Percentiles rank a stretch among this genome's conserved stretches.
phyloP scores from a whole-genome alignment of 1,284 basidiomycete species.

The Phellopilus nigrolimitatus region DNA sequence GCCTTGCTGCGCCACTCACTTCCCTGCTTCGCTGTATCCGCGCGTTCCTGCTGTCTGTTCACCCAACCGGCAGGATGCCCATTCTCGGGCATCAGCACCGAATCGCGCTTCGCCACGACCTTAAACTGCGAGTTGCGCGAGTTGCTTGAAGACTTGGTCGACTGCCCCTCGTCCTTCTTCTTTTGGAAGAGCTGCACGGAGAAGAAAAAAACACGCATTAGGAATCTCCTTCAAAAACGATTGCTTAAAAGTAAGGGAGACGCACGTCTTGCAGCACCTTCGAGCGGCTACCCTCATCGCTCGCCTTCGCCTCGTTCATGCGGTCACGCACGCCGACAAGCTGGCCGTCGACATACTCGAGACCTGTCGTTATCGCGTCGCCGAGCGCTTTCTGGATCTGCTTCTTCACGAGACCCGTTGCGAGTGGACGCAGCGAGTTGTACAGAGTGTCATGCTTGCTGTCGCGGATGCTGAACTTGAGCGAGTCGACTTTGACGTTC shows the following conservation, averaged over 20 bases:
- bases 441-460: conserved; percentile 90
- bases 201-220: no score
- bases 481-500: conserved; percentile 74
- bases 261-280: conserved; percentile 67
- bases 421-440: conserved; percentile 75
- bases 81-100: conserved; percentile 51
- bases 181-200: conserved; percentile 14
- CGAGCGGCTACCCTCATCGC: conserved; percentile 45
- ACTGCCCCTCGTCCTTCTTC: conserved; percentile 20
- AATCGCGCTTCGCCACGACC: conserved; percentile 63
- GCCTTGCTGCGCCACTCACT: conserved; percentile 68
- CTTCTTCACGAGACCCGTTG: conserved; percentile 82
- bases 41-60: conserved; percentile 58
- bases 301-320: conserved; percentile 64
- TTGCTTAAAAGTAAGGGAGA: neutral
- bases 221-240: neutral
- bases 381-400: conserved; percentile 84
- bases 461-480: conserved; percentile 90
- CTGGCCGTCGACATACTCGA: conserved; percentile 86
- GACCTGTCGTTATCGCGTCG: conserved; percentile 70
- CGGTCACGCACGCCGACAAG: conserved; percentile 75
- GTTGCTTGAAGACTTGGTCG: neutral
- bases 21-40: conserved; percentile 44
- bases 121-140: conserved; percentile 51
- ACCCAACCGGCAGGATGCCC: conserved; percentile 73